phyloP scores from a whole-genome alignment of 2,329 filamentous ascomycete genomes.

The Fusarium metavorans region DNA sequence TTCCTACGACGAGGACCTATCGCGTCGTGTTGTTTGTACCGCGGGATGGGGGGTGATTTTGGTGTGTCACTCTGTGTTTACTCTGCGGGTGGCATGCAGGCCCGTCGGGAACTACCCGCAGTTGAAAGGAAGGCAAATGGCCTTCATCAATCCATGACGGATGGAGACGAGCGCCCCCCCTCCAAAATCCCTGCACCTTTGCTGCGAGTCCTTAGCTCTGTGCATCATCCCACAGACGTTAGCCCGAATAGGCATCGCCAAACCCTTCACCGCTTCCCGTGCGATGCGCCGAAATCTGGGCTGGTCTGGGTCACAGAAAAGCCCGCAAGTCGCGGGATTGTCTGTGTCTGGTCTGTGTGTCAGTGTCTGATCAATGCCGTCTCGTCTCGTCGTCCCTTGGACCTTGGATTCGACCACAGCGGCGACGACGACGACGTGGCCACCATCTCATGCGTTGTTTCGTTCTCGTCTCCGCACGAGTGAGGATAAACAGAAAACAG shows the following conservation, averaged over 20 bases:
- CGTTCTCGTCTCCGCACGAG: slow-evolving; percentile 24
- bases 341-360: neutral
- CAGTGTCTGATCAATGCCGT: slow-evolving; percentile 27
- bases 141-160: neutral
- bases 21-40: neutral
- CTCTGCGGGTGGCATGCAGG: slow-evolving; percentile 12
- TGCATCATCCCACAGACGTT: slow-evolving; percentile 40
- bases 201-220: slow-evolving; percentile 39
- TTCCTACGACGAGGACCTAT: slow-evolving; percentile 16
- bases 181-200: slow-evolving; percentile 30
- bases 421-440: slow-evolving; percentile 34
- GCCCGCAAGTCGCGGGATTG: slow-evolving; percentile 30
- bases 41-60: neutral
- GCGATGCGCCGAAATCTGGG: slow-evolving; percentile 23
- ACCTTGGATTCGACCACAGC: slow-evolving; percentile 28
- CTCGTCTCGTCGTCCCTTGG: slow-evolving; percentile 14
- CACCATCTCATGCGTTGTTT: slow-evolving; percentile 21
- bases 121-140: slow-evolving; percentile 1
- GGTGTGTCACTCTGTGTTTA: slow-evolving; percentile 4
- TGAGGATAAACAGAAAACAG: slow-evolving; percentile 3
- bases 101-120: slow-evolving; percentile 22
- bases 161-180: slow-evolving; percentile 9
- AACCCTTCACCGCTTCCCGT: slow-evolving; percentile 44
- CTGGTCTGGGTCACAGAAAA: slow-evolving; percentile 29
- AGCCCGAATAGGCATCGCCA: slow-evolving; percentile 43